phyloP scores from a whole-genome alignment of 345 rosid genomes.

The Excoecaria agallocha region DNA sequence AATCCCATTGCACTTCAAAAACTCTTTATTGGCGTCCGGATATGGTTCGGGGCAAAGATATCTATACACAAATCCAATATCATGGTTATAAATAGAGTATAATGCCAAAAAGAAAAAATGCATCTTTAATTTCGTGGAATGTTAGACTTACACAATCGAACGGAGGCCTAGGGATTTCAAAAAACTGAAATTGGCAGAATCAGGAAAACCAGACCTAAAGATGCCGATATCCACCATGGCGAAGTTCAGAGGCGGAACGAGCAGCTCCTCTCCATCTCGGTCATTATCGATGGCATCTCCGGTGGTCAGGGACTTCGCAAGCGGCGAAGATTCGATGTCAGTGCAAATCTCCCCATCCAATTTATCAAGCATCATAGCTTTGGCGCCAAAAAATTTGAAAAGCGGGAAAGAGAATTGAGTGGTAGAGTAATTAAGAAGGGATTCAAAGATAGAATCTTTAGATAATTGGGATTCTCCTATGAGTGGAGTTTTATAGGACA shows the following conservation, averaged over 20 bases:
- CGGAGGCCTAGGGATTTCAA: constrained; percentile 58
- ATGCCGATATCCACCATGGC: constrained; percentile 66
- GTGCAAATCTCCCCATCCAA: background rate
- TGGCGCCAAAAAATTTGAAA: constrained; percentile 9
- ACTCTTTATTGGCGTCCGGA: constrained; percentile 54
- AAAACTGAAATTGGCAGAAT: constrained; percentile 63
- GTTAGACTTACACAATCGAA: constrained; percentile 53
- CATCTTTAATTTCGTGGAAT: background rate
- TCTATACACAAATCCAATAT: constrained; percentile 32
- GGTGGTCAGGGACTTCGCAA: background rate
- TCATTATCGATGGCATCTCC: constrained; percentile 12
- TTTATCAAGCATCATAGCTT: background rate
- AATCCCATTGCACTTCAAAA: constrained; percentile 53
- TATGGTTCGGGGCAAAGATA: constrained; percentile 69
- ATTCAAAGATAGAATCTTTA: background rate
- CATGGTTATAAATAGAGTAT: background rate
- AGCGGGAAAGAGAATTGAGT: background rate
- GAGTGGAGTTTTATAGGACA: too few relatives aligned
- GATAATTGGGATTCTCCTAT: background rate
- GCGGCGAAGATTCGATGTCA: too few relatives aligned
- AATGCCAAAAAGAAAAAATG: background rate
- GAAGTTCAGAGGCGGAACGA: constrained; percentile 74
- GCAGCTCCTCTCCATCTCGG: constrained; percentile 38
- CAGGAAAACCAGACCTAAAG: constrained; percentile 75
- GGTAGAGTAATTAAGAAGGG: background rate